Base-by-base conservation (phyloP, 2,329 filamentous ascomycete genomes). In the Xylariaceae sp. region DNA sequence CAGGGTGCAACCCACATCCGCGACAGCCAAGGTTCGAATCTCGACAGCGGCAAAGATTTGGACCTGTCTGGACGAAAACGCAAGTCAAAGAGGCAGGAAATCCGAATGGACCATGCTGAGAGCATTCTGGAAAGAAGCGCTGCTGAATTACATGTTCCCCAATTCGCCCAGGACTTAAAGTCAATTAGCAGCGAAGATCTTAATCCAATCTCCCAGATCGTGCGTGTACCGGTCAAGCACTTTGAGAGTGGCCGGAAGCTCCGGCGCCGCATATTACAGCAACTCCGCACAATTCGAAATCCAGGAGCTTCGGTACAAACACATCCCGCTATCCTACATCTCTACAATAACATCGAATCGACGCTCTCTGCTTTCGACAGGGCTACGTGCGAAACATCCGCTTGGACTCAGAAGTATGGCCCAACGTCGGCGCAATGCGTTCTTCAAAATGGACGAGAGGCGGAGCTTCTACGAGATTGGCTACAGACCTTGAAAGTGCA, bases 371-470 rank as follows among this genome's bases (percentile, higher is more conserved):
- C 92, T 0, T 97, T 92, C 63, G 94, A 99, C 66, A 80, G 74
- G 56, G 88, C 86, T 9, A 80, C 79, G 45, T 96, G 88, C 60
- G 93, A 97, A 64, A 76, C 75, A 2, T 71, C 79, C 28, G 71
- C 83, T 9, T 99, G 94, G 94, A 69, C 78, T 2, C 86, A 93
- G 39, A 97, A 97, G 64, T 96, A 97, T 70, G 83, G 88, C 0
- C 94, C 94, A 0, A 71, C 69, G 22, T 75, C 72, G 34, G 84
- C 90, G 2, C 74, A 75, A 4, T 84, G 93, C 52, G 85, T 97
- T 1, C 75, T 99, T 11, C 92, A 97, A 63, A 68, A 75, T 14
- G 87, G 88, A 2, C 80, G 75, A 42, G 90, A 97, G 67, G 83
- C 84, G 1, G 64, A 76, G 1, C 73, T 93, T 9, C 72, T 99